These are phyloP conservation scores for Truncatella angustata DNA, from an alignment of 2,329 filamentous ascomycete genomes.

Conservation along the genomic window DNA sequence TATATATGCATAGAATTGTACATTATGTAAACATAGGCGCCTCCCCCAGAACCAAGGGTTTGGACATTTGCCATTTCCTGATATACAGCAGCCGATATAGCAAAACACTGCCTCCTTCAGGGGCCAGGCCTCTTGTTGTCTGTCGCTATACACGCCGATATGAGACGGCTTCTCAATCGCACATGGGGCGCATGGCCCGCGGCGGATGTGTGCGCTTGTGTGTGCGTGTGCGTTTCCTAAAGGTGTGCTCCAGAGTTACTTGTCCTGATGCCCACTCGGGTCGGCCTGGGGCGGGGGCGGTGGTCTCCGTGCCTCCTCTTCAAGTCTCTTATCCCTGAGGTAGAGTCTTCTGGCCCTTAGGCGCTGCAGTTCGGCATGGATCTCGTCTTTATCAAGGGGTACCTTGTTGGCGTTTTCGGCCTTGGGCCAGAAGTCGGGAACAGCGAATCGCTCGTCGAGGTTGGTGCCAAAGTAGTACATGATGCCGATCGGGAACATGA, in stretches of 20 bases:
- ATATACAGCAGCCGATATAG: too few species aligned
- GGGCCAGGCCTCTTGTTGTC: too few species aligned
- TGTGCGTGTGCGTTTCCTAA: too few species aligned
- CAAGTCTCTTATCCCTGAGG: constrained; percentile 66
- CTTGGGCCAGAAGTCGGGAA: constrained; percentile 92
- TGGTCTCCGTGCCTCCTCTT: constrained; percentile 32
- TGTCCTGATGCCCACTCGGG: neutral
- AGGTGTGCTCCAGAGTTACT: too few species aligned
- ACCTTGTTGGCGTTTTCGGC: constrained; percentile 73
- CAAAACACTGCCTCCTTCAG: too few species aligned
- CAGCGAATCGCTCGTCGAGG: constrained; percentile 85
- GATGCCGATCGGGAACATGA: constrained; percentile 97
- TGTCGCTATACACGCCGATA: too few species aligned
- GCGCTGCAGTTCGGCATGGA: constrained; percentile 75
- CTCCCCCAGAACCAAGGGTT: too few species aligned
- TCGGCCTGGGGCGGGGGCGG: constrained; percentile 16
- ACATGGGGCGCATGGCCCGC: too few species aligned
- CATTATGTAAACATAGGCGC: too few species aligned
- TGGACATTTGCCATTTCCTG: too few species aligned
- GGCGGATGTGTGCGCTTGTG: too few species aligned
- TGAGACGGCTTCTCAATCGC: too few species aligned
- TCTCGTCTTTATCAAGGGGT: constrained; percentile 76
- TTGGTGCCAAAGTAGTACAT: constrained; percentile 99
- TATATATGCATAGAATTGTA: constrained; percentile 18
- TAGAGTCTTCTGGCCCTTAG: constrained; percentile 66